Evolutionary conservation across 2,329 filamentous ascomycete genomes (phyloP).

Genomic region (Aspergillus pseudoviridinutans): DNA sequence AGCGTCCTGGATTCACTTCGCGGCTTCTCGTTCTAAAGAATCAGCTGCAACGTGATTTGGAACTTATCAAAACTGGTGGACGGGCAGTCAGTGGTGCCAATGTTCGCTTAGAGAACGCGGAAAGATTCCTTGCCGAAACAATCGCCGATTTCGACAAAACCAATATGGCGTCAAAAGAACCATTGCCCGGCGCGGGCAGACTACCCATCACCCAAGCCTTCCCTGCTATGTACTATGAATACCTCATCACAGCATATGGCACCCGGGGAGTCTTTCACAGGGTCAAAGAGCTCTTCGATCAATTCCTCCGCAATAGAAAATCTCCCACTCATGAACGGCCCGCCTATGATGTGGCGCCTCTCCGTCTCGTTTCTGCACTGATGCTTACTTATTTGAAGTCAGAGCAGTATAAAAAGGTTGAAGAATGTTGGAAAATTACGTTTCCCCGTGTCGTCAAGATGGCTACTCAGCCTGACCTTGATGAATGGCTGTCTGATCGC

Average conservation of each 20-base stretch:
- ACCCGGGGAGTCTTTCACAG: constrained; percentile 43
- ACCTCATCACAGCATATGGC: constrained; percentile 55
- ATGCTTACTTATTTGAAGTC: constrained; percentile 64
- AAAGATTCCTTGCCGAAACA: constrained; percentile 35
- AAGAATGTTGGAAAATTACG: constrained; percentile 62
- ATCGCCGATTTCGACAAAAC: constrained; percentile 36
- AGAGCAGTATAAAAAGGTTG: constrained; percentile 57
- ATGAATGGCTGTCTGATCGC: constrained; percentile 13
- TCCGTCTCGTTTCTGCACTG: constrained; percentile 58
- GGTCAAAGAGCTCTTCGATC: constrained; percentile 53
- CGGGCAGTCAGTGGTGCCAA: constrained; percentile 8
- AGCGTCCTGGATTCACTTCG: constrained; percentile 28
- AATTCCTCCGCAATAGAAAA: constrained; percentile 40
- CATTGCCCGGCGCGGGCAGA: constrained; percentile 28
- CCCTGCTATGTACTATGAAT: constrained; percentile 51
- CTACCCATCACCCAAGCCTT: constrained; percentile 40
- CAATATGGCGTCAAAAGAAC: constrained; percentile 44
- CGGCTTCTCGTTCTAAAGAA: constrained; percentile 34
- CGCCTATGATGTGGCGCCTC: constrained; percentile 41
- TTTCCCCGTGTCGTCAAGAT: constrained; percentile 50
- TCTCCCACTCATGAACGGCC: constrained; percentile 8
- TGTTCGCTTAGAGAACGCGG: constrained; percentile 28
- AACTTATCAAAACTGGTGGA: constrained; percentile 14
- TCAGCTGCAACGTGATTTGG: constrained; percentile 33
- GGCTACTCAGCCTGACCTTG: constrained; percentile 33